These are phyloP conservation scores for Lipomyces mesembrius DNA, from an alignment of 805 yeast genomes.

Conservation along the genomic window DNA sequence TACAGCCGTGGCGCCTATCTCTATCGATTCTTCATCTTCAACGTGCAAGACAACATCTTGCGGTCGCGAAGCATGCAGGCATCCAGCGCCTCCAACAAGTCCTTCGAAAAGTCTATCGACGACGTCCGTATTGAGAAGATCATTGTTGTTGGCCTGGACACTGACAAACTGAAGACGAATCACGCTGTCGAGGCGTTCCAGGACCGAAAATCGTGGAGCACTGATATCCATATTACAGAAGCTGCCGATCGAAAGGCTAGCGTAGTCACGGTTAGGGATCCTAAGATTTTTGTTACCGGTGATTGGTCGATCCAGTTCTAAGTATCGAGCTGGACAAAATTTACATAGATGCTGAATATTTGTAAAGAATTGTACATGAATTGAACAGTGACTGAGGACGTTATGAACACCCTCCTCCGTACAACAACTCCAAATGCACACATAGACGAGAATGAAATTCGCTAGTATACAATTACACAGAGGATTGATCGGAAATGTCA, in stretches of 20 bases:
- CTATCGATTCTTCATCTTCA: slow-evolving; percentile 48
- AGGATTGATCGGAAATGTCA: background rate
- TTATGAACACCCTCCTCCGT: background rate
- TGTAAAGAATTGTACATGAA: background rate
- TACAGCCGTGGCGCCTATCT: slow-evolving; percentile 58
- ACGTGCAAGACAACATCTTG: slow-evolving; percentile 46
- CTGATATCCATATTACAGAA: slow-evolving; percentile 40
- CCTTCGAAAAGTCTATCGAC: slow-evolving; percentile 42
- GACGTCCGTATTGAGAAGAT: slow-evolving; percentile 59
- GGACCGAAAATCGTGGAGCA: slow-evolving; percentile 49
- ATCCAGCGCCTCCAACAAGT: slow-evolving; percentile 17
- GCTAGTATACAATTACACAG: background rate
- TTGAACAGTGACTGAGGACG: background rate
- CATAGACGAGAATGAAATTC: too few species aligned
- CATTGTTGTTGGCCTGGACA: slow-evolving; percentile 52
- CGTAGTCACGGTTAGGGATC: slow-evolving; percentile 53
- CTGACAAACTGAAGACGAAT: slow-evolving; percentile 21
- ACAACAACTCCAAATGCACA: background rate
- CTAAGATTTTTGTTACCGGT: slow-evolving; percentile 52
- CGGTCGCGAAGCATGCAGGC: slow-evolving; percentile 38
- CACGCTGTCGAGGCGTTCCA: slow-evolving; percentile 47
- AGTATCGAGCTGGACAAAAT: background rate
- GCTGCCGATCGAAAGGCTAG: slow-evolving; percentile 37
- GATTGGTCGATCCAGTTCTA: slow-evolving; percentile 55
- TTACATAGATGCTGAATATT: background rate